Evolutionary conservation across 1,284 basidiomycete genomes (phyloP).

Genomic region (Cryptococcus sp.): DNA sequence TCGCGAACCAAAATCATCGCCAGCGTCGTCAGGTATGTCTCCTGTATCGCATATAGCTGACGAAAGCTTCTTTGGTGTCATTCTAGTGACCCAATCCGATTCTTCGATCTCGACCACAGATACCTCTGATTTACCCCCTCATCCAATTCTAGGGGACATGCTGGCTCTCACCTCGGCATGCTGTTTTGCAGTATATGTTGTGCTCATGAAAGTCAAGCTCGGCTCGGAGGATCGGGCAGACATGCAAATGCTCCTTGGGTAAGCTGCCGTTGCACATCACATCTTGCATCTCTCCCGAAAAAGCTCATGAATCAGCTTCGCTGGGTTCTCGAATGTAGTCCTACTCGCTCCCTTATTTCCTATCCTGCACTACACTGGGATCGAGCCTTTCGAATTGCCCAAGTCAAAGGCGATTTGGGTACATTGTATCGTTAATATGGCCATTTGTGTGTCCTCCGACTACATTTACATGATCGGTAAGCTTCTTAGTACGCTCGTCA

Average conservation of each 20-base stretch:
- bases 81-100: slow-evolving; percentile 80
- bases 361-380: slow-evolving; percentile 68
- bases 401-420: slow-evolving; percentile 57
- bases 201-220: slow-evolving; percentile 83
- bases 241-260: slow-evolving; percentile 88
- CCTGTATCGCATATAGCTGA: slow-evolving; percentile 1
- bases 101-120: slow-evolving; percentile 47
- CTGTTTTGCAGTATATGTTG: slow-evolving; percentile 88
- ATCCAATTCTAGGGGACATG: slow-evolving; percentile 63
- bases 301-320: slow-evolving; percentile 55
- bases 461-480: slow-evolving; percentile 66
- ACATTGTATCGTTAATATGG: slow-evolving; percentile 78
- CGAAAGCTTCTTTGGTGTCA: slow-evolving; percentile 73
- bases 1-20: slow-evolving; percentile 72
- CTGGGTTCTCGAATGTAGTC: slow-evolving; percentile 83
- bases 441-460: slow-evolving; percentile 76
- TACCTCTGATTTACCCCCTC: slow-evolving; percentile 18
- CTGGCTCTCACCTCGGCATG: slow-evolving; percentile 76
- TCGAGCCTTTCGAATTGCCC: slow-evolving; percentile 76
- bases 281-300: not conserved
- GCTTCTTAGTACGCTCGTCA: not conserved
- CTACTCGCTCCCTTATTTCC: slow-evolving; percentile 76
- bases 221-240: slow-evolving; percentile 77
- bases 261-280: slow-evolving; percentile 21
- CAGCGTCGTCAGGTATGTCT: slow-evolving; percentile 66